phyloP scores from a whole-genome alignment of 2,329 filamentous ascomycete genomes.

The Blastomyces percursus region DNA sequence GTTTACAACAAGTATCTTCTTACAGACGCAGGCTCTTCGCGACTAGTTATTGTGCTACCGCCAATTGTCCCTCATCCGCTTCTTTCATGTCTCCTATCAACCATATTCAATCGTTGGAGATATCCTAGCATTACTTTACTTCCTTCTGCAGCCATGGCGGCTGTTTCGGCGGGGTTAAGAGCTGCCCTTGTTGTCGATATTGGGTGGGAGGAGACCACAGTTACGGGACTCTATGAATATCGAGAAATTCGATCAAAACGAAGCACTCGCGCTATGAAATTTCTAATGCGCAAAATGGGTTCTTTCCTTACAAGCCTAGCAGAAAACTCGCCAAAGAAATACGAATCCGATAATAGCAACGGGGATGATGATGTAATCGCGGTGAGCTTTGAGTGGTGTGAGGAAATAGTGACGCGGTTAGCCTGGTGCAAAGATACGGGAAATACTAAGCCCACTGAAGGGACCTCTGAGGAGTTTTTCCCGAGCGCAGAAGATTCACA shows the following conservation, averaged over 20 bases:
- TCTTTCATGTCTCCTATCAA: slow-evolving; percentile 62
- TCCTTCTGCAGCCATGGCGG: slow-evolving; percentile 61
- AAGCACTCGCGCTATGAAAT: slow-evolving; percentile 62
- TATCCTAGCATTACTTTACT: slow-evolving; percentile 70
- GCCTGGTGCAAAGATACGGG: slow-evolving; percentile 56
- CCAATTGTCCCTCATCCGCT: slow-evolving; percentile 67
- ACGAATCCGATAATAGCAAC: slow-evolving; percentile 11
- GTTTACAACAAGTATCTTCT: slow-evolving; percentile 66
- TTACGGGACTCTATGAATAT: slow-evolving; percentile 84
- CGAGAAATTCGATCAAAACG: slow-evolving; percentile 62
- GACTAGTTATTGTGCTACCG: slow-evolving; percentile 64
- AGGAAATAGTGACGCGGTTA: slow-evolving; percentile 64
- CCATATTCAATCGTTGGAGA: slow-evolving; percentile 70
- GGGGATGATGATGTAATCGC: slow-evolving; percentile 29
- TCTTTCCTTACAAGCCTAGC: slow-evolving; percentile 22
- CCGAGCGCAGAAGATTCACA: slow-evolving; percentile 6
- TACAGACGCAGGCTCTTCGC: slow-evolving; percentile 54
- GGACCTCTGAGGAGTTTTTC: not conserved
- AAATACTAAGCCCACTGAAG: not conserved
- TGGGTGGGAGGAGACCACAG: slow-evolving; percentile 80
- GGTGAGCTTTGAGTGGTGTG: slow-evolving; percentile 65
- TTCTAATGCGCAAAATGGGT: slow-evolving; percentile 59
- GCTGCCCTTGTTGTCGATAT: slow-evolving; percentile 82
- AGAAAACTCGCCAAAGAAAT: slow-evolving; percentile 12
- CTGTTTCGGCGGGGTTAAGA: slow-evolving; percentile 69